A percentile compares a stretch with the other conserved stretches of the same genome.
These are phyloP conservation scores for Coriaria nepalensis DNA, from an alignment of 306 rosid species.

Conservation along the genomic window DNA sequence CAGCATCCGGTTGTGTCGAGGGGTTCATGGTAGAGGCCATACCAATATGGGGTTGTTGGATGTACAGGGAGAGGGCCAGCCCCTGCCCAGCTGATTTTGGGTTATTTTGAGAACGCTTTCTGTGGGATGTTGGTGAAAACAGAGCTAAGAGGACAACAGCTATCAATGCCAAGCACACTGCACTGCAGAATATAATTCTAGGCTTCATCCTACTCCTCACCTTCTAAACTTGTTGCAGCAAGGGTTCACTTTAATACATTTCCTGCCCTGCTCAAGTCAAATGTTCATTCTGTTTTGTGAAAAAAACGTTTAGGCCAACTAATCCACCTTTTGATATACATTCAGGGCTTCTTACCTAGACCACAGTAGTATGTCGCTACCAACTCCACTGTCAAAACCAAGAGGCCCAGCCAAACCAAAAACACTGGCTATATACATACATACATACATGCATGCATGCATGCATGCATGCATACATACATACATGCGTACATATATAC, in stretches of 20 bases:
- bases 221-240: constrained; percentile 2
- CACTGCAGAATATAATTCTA: constrained; percentile 38
- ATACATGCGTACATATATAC: no score
- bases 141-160: constrained; percentile 56
- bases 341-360: constrained; percentile 9
- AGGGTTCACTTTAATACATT: constrained; percentile 1
- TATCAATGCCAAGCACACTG: constrained; percentile 42
- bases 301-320: constrained; percentile 21
- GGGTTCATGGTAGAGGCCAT: constrained; percentile 17
- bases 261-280: no score
- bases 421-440: no score
- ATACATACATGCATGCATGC: no score
- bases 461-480: no score
- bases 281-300: constrained; percentile 4
- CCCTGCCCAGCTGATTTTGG: constrained; percentile 33
- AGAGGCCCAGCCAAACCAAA: neutral
- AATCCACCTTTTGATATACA: no score
- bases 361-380: neutral
- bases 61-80: constrained; percentile 63
- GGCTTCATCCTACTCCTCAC: constrained; percentile 26
- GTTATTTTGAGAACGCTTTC: constrained; percentile 10
- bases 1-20: constrained; percentile 4
- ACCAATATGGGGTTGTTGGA: constrained; percentile 40
- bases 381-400: neutral
- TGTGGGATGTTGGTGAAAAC: constrained; percentile 42